phyloP scores from a whole-genome alignment of 169 alveolate genomes.

The Plasmodium gaboni region DNA sequence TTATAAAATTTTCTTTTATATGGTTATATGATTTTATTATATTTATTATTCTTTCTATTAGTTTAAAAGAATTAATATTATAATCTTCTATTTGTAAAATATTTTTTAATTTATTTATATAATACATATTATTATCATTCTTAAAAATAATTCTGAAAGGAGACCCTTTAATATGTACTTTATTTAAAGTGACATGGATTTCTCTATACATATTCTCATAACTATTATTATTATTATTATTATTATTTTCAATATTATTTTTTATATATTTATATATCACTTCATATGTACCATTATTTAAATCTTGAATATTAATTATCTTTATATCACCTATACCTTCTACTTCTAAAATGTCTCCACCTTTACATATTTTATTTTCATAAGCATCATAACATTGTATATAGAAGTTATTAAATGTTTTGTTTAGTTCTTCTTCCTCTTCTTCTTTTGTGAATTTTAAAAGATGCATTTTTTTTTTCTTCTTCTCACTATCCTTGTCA shows the following conservation, averaged over 20 bases:
- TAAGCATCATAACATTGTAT: slow-evolving; percentile 76
- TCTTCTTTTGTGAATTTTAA: background rate
- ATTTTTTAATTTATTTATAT: slow-evolving; percentile 23
- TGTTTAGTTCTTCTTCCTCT: slow-evolving; percentile 32
- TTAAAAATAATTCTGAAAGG: slow-evolving; percentile 48
- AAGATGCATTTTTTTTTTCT: background rate
- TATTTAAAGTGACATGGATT: slow-evolving; percentile 48
- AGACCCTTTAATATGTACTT: slow-evolving; percentile 63
- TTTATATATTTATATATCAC: slow-evolving; percentile 44
- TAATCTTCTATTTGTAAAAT: slow-evolving; percentile 40
- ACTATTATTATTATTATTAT: background rate
- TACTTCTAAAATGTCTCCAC: slow-evolving; percentile 77
- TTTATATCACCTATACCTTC: slow-evolving; percentile 78
- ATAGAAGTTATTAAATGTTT: slow-evolving; percentile 37
- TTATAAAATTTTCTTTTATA: slow-evolving; percentile 28
- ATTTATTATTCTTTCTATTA: background rate
- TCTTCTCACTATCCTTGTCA: background rate
- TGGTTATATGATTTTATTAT: slow-evolving; percentile 41
- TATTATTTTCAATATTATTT: background rate
- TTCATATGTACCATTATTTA: slow-evolving; percentile 73
- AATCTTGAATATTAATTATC: slow-evolving; percentile 72
- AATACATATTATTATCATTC: slow-evolving; percentile 27
- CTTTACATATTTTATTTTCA: slow-evolving; percentile 61
- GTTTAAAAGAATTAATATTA: background rate
- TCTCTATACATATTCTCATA: slow-evolving; percentile 28